These are phyloP conservation scores for Verticillium albo-atrum DNA, from an alignment of 2,329 filamentous ascomycete species.

Conservation along the genomic window DNA sequence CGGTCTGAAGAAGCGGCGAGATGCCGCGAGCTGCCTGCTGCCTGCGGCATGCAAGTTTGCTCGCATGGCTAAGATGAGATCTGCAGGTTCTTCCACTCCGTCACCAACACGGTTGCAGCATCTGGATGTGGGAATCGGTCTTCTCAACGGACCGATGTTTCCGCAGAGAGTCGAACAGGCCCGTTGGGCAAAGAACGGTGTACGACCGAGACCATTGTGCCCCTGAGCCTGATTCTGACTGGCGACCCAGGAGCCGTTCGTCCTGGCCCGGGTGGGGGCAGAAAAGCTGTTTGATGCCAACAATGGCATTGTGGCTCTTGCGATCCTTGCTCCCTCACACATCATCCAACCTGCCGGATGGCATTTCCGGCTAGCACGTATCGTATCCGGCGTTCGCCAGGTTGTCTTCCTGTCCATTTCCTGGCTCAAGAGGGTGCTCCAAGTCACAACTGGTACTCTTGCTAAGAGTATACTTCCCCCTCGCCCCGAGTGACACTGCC, in stretches of 20 bases:
- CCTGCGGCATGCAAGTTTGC: neutral
- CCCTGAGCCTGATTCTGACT: neutral
- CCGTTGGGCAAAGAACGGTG: neutral
- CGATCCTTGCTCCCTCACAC: neutral
- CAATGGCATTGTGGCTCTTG: neutral
- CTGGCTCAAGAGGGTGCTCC: neutral
- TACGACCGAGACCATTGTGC: neutral
- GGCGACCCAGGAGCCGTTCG: conserved; percentile 2
- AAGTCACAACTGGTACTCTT: neutral
- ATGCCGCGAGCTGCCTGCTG: neutral
- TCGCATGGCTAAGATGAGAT: conserved; percentile 9
- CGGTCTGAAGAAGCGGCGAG: neutral
- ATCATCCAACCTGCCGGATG: neutral
- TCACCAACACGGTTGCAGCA: conserved; percentile 9
- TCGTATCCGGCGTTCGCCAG: neutral
- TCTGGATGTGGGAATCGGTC: neutral
- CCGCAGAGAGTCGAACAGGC: neutral
- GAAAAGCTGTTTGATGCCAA: neutral
- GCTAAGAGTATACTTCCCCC: neutral
- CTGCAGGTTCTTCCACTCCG: conserved; percentile 7
- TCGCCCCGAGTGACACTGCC: neutral
- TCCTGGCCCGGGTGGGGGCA: neutral
- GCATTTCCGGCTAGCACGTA: neutral
- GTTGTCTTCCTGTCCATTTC: neutral
- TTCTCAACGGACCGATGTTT: conserved; percentile 8